phyloP scores from a whole-genome alignment of 2,329 filamentous ascomycete species.

The Penicillium vulpinum region DNA sequence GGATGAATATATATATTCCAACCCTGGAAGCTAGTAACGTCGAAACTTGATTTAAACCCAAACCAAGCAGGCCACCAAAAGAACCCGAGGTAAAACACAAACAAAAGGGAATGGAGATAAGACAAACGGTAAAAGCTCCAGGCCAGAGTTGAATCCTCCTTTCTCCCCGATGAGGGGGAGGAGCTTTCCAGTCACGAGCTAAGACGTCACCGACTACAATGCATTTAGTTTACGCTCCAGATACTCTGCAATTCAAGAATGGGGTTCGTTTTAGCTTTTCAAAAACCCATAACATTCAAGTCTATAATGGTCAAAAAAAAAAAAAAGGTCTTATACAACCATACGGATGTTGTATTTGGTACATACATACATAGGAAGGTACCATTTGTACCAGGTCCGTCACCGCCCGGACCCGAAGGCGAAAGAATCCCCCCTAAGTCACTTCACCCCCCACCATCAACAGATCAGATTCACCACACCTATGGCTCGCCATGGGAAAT shows the following conservation, averaged over 20 bases:
- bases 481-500: constrained; percentile 31
- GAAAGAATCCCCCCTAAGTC: background rate
- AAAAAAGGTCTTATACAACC: background rate
- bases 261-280: too few relatives aligned
- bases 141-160: background rate
- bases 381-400: background rate
- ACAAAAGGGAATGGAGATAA: background rate
- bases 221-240: background rate
- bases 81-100: too few relatives aligned
- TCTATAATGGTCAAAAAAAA: background rate
- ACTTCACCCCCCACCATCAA: background rate
- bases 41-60: background rate
- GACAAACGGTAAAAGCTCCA: background rate
- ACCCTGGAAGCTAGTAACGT: background rate
- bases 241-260: background rate
- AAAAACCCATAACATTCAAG: too few relatives aligned
- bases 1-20: background rate
- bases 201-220: constrained; percentile 8
- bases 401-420: constrained; percentile 5
- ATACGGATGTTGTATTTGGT: background rate
- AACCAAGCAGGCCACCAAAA: background rate
- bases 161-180: background rate
- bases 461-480: background rate
- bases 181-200: constrained; percentile 1
- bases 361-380: too few relatives aligned